Evolutionary conservation across 2,329 filamentous ascomycete species (phyloP).

Genomic region (Penicillium paneum): DNA sequence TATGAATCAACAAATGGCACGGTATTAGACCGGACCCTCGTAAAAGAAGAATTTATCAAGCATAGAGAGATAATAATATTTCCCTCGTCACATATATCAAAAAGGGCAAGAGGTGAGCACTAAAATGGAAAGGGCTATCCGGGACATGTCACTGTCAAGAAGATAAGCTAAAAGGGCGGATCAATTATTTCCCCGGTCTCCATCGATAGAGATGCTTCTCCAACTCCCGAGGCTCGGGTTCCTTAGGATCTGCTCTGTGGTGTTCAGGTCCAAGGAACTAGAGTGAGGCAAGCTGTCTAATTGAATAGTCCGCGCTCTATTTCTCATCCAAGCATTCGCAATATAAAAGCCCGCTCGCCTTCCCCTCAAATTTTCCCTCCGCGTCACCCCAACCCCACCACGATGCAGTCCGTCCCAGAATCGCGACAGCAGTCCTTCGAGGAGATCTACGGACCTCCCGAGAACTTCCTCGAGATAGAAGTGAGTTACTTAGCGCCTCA

Average conservation of each 20-base stretch:
- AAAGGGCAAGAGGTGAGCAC: too few species aligned
- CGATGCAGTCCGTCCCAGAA: slow-evolving; percentile 63
- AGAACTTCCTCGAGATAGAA: slow-evolving; percentile 99
- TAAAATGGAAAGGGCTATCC: too few species aligned
- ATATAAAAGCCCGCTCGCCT: not conserved
- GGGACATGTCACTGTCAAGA: not conserved
- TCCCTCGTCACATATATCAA: too few species aligned
- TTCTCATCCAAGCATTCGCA: not conserved
- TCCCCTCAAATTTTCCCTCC: not conserved
- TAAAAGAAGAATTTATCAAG: too few species aligned
- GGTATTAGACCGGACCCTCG: too few species aligned
- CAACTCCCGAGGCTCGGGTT: slow-evolving; percentile 1
- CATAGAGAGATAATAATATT: too few species aligned
- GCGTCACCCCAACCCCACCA: slow-evolving; percentile 19
- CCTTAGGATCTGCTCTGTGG: not conserved
- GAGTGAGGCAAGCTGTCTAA: not conserved
- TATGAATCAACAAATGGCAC: too few species aligned
- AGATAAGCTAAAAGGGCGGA: slow-evolving; percentile 14
- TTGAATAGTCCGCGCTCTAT: not conserved
- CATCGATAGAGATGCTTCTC: slow-evolving; percentile 14
- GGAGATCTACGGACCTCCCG: slow-evolving; percentile 96
- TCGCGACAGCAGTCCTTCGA: slow-evolving; percentile 91
- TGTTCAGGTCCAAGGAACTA: not conserved
- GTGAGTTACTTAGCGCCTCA: slow-evolving; percentile 47
- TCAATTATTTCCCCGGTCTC: slow-evolving; percentile 15